A percentile compares a stretch with the other conserved stretches of the same genome.
These are phyloP conservation scores for Chlamydomonas reinhardtii DNA, from an alignment of 163 green algal genomes.

Conservation along the genomic window DNA sequence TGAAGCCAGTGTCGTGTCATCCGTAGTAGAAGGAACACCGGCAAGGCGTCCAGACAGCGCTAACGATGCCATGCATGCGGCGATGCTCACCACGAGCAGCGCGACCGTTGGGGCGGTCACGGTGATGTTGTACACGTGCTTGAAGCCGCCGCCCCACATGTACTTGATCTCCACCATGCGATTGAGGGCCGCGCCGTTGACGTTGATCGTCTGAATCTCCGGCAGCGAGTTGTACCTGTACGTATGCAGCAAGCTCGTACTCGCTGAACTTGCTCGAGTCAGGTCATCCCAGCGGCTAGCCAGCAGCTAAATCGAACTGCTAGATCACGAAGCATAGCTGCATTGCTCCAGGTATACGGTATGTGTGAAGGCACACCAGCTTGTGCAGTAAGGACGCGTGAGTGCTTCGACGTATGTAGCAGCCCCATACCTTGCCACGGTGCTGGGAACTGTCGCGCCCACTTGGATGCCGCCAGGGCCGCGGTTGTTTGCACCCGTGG, in stretches of 20 bases:
- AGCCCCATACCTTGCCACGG: neutral
- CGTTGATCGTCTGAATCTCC: neutral
- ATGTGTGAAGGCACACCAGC: too few species aligned
- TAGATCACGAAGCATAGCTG: too few species aligned
- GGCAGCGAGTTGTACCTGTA: neutral
- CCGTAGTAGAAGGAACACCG: too few species aligned
- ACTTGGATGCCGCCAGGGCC: neutral
- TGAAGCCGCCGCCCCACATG: neutral
- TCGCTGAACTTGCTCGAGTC: neutral
- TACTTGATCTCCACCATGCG: neutral
- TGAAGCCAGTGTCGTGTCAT: too few species aligned
- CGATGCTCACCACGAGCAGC: neutral
- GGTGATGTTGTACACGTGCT: neutral
- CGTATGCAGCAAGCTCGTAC: neutral
- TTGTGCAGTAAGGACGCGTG: too few species aligned
- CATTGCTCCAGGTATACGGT: too few species aligned
- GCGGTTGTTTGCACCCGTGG: slow-evolving; percentile 3
- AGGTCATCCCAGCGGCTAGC: too few species aligned
- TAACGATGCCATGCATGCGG: neutral
- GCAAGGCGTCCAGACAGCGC: too few species aligned
- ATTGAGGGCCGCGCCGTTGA: neutral
- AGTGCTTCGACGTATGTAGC: too few species aligned
- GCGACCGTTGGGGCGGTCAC: neutral
- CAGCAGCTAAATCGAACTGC: too few species aligned
- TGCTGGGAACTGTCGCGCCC: too few species aligned